Conservation (phyloP, 441 rosid species). For the Isatis lusitanica region DNA sequence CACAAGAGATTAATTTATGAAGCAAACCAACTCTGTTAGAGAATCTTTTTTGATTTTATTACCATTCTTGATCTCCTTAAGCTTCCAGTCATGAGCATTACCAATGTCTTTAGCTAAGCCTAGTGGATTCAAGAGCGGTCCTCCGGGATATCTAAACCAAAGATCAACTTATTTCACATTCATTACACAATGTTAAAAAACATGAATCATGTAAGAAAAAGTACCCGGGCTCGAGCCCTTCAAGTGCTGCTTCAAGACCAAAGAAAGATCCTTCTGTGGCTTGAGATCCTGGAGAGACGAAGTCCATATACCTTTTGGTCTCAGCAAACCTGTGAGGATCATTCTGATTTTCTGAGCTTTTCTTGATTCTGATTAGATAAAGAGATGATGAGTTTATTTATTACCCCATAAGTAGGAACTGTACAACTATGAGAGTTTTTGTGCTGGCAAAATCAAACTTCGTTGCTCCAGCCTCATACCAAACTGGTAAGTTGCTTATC, state of each 20-base stretch:
- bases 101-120: conserved; percentile 81
- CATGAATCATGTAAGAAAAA: conserved; percentile 12
- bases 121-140: conserved; percentile 84
- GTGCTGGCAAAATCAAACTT: conserved; percentile 77
- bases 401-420: conserved; percentile 87
- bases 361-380: neutral
- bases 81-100: conserved; percentile 76
- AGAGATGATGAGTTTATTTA: neutral
- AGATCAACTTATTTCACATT: neutral
- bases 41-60: neutral
- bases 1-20: neutral
- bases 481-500: conserved; percentile 69
- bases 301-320: conserved; percentile 91
- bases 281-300: conserved; percentile 81
- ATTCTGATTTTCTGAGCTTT: neutral
- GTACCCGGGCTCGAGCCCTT: conserved; percentile 90
- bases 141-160: conserved; percentile 78
- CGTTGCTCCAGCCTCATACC: conserved; percentile 94
- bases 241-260: conserved; percentile 77
- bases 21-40: neutral
- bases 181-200: neutral
- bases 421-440: conserved; percentile 65
- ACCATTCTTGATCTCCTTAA: conserved; percentile 94
- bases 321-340: conserved; percentile 62
- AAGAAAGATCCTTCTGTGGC: conserved; percentile 79